Base-by-base conservation (phyloP, 768 basidiomycete species). In the Lentinula boryana region DNA sequence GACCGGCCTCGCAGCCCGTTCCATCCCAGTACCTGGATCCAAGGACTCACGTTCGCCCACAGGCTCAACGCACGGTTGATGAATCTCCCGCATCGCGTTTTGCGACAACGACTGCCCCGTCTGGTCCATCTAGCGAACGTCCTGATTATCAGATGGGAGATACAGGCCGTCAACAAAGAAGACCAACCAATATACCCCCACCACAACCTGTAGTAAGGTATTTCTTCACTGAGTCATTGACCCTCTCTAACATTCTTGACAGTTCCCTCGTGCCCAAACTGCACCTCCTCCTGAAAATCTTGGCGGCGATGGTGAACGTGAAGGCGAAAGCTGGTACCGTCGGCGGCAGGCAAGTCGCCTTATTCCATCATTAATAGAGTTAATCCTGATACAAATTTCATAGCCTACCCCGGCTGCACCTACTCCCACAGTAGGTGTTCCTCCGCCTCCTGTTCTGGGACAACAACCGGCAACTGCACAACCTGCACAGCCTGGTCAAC, bases 401-500 rank as follows among this genome's bases (percentile, higher is more conserved):
- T n/a, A 27, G 12, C 35, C 7, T n/a, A 32, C 58, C 9, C 2
- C 36, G 41, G 23, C 35, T 18, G 7, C 51, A 6, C 10, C 51
- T 31, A 27, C 35, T 16, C 50, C 50, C 4, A 12, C n/a, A 21
- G 44, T 62, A 18, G 56, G 66, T 33, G 67, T 71, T 31, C 71
- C 72, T 33, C 72, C 69, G 1, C 69, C 67, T 31, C 54, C 62
- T n/a, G 5, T 74, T n/a, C 60, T 64, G 23, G 60, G 60, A 51
- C 72, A 65, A 60, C 61, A 66, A 27, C 64, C 66, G n/a, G 68
- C 68, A 35, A 35, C 50, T 32, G 64, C 46, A 15, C 64, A 38
- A 38, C 62, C 38, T 56, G n/a, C 12, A 31, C 56, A 35, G 18
- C 43, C 67, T 31, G 63, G 65, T 46, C 70, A 69, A 18, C 71